Base-by-base conservation (phyloP, 371 early-diverging fungal species). In the Mortierella sp. region DNA sequence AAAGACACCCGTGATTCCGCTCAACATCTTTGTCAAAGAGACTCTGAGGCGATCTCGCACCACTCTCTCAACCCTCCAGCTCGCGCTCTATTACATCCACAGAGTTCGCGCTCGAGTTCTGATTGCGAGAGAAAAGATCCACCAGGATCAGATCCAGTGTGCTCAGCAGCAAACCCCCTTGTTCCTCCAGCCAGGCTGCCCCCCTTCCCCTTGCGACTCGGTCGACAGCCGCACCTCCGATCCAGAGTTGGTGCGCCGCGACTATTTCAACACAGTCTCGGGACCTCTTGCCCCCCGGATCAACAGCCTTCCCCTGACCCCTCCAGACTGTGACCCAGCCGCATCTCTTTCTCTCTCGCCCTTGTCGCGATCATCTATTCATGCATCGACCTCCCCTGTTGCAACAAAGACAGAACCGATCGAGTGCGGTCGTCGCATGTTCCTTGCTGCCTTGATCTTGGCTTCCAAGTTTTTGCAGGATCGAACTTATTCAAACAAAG, bases 381-480 rank as follows among this genome's bases (percentile, higher is more conserved):
- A 57, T 12, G 50, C 30, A 23, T 50, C 19, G 56, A 58, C 69
- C 23, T 72, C 83, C 1, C 71, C 81, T 50, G 63, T 68, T 55
- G 75, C 70, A 30, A 70, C 80, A 51, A 83, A 83, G 66, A 74
- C 77, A 29, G 84, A 88, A 51, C 84, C 83, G 1, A 84, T 88
- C 16, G 83, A 79, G 29, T 93, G 94, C 64, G 93, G 93, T 4
- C 86, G 93, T 29, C 92, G 94, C 62, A 93, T 94, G 92, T 94
- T 93, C 75, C 81, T 93, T 21, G 93, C 92, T 44, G 90, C 93
- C 7, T 70, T 94, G 53, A 91, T 94, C 59, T 85, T 89, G 66
- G 94, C 94, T 11, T 91, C 92, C 56, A 94, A 94, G 75, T 94
- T 91, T 68, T 86, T 92, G 66, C 88, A 88, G 68, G 95, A 94